phyloP scores from a whole-genome alignment of 192 early-diverging fungal species.

The Coemansia sp. region DNA sequence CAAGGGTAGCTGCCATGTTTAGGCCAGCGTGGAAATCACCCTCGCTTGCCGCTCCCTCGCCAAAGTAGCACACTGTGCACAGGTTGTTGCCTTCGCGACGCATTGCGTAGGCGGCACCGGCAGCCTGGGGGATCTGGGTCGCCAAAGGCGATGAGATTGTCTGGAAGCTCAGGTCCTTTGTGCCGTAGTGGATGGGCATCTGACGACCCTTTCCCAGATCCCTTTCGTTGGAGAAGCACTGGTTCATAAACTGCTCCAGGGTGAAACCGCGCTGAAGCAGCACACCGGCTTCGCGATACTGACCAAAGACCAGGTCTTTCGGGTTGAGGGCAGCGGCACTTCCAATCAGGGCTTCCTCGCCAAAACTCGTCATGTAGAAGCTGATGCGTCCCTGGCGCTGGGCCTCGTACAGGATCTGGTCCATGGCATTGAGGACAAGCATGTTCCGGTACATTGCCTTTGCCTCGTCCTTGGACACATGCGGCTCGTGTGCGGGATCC shows the following conservation, averaged over 20 bases:
- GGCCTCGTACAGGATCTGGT: slow-evolving; percentile 94
- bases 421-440: slow-evolving; percentile 88
- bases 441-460: slow-evolving; percentile 88
- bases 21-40: slow-evolving; percentile 98
- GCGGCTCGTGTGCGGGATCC: slow-evolving; percentile 60
- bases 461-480: slow-evolving; percentile 75
- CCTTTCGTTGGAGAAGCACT: slow-evolving; percentile 88
- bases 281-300: slow-evolving; percentile 96
- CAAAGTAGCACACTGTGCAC: slow-evolving; percentile 93
- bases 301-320: slow-evolving; percentile 94
- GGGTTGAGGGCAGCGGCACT: slow-evolving; percentile 82
- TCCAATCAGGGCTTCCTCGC: slow-evolving; percentile 95
- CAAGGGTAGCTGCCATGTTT: slow-evolving; percentile 94
- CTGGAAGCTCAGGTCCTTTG: slow-evolving; percentile 83
- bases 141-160: slow-evolving; percentile 96
- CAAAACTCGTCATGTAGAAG: slow-evolving; percentile 99
- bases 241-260: slow-evolving; percentile 92
- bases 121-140: slow-evolving; percentile 97
- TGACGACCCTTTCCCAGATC: slow-evolving; percentile 95
- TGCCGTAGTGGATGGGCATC: slow-evolving; percentile 98
- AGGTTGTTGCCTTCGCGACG: slow-evolving; percentile 77
- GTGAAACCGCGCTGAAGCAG: slow-evolving; percentile 95
- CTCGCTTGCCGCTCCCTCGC: slow-evolving; percentile 95
- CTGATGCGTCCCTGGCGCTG: slow-evolving; percentile 97
- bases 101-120: slow-evolving; percentile 92